Conservation (phyloP, 2,329 filamentous ascomycete species). For the Penicillium polonicum region DNA sequence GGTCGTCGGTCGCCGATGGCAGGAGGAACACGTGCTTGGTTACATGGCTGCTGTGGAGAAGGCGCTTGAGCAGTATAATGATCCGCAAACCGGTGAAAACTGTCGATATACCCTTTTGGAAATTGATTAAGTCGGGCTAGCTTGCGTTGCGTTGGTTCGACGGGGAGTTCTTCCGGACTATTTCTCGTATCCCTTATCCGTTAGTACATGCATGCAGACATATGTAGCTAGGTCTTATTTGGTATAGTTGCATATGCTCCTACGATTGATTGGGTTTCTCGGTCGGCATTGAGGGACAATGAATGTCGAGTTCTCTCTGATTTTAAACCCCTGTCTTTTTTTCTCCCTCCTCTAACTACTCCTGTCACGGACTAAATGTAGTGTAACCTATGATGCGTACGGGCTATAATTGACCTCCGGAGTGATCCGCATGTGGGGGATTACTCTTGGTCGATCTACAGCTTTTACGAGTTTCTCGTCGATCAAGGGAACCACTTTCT, state of each 20-base stretch:
- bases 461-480: too few species aligned
- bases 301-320: neutral
- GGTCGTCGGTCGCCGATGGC: constrained; percentile 72
- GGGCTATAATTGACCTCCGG: too few species aligned
- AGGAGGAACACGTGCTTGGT: constrained; percentile 84
- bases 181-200: too few species aligned
- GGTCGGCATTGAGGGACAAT: neutral
- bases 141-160: neutral
- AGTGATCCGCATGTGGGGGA: too few species aligned
- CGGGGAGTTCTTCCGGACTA: neutral
- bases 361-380: neutral
- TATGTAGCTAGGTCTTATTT: neutral
- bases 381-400: neutral
- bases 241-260: neutral
- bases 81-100: constrained; percentile 33
- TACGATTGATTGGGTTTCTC: neutral
- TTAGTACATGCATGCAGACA: neutral
- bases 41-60: constrained; percentile 77
- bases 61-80: constrained; percentile 57
- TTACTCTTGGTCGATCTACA: too few species aligned
- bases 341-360: neutral
- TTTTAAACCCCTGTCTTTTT: neutral
- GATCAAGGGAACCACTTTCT: too few species aligned
- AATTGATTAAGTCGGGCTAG: constrained; percentile 30
- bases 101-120: constrained; percentile 40